Percentiles rank a stretch among this genome's conserved stretches.
Conservation (phyloP, 2,329 filamentous ascomycete species). For the Nigrospora osmanthi region DNA sequence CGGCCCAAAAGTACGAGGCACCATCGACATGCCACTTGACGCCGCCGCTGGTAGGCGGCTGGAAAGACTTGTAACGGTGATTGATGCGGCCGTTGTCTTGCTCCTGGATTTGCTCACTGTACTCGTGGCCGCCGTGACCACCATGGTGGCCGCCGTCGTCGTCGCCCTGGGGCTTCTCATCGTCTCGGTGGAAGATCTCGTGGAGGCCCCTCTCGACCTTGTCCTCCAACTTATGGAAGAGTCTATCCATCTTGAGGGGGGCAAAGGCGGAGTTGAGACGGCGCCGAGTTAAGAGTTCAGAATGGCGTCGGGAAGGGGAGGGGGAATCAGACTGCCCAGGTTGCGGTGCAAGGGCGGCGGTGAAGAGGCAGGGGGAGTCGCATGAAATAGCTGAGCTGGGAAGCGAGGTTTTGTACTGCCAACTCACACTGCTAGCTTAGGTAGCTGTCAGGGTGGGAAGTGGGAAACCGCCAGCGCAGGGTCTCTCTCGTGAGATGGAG, state of each 20-base stretch:
- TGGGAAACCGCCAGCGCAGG: no score
- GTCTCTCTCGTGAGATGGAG: no score
- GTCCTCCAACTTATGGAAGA: constrained; percentile 37
- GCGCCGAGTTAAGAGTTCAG: no score
- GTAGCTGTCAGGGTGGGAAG: neutral
- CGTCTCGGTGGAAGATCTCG: constrained; percentile 28
- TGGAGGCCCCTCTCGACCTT: constrained; percentile 31
- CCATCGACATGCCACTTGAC: constrained; percentile 87
- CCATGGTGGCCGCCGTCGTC: constrained; percentile 11
- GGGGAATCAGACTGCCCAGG: no score
- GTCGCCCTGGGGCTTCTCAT: constrained; percentile 28
- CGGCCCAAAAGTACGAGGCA: constrained; percentile 78
- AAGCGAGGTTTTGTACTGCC: no score
- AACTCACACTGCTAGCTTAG: no score
- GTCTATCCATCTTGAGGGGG: constrained; percentile 23
- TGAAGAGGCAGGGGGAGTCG: no score
- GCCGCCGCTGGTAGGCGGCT: constrained; percentile 62
- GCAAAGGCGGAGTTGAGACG: neutral
- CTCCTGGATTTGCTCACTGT: constrained; percentile 25
- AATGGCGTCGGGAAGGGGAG: no score
- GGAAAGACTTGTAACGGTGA: constrained; percentile 61
- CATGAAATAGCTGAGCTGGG: no score
- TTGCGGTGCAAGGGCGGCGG: no score
- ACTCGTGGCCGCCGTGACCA: constrained; percentile 5
- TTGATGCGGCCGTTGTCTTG: constrained; percentile 19